Evolutionary conservation across 805 yeast species (phyloP).

Genomic region (Zygosaccharomyces lentus): DNA sequence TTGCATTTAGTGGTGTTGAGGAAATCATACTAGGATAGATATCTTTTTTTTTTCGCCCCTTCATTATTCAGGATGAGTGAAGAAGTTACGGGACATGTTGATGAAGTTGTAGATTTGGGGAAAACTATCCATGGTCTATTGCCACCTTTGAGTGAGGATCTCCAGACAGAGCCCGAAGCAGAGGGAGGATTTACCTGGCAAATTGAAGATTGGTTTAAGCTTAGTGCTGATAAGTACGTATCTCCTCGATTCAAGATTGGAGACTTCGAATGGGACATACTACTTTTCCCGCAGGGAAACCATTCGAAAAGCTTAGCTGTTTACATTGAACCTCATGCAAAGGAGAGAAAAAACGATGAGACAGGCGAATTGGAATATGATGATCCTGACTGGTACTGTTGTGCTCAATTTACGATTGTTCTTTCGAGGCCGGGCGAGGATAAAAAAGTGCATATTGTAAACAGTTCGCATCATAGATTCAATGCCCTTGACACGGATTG

Average conservation of each 20-base stretch:
- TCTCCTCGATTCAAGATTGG: slow-evolving; percentile 54
- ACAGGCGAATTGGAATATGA: slow-evolving; percentile 27
- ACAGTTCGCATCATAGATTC: slow-evolving; percentile 75
- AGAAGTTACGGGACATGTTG: slow-evolving; percentile 19
- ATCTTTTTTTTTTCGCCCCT: background rate
- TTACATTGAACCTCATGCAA: slow-evolving; percentile 69
- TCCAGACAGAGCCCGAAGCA: slow-evolving; percentile 20
- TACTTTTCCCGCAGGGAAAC: slow-evolving; percentile 77
- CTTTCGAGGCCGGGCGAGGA: slow-evolving; percentile 71
- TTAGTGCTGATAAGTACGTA: slow-evolving; percentile 37
- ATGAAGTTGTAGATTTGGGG: slow-evolving; percentile 21
- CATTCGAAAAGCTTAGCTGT: slow-evolving; percentile 57
- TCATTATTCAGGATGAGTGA: slow-evolving; percentile 10
- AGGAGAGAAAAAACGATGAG: slow-evolving; percentile 27
- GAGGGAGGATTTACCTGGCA: slow-evolving; percentile 48
- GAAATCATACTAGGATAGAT: background rate
- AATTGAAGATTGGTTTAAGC: slow-evolving; percentile 44
- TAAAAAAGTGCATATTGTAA: slow-evolving; percentile 54
- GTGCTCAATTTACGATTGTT: slow-evolving; percentile 85
- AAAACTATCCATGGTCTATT: slow-evolving; percentile 23
- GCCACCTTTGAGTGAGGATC: slow-evolving; percentile 20
- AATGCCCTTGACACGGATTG: slow-evolving; percentile 77
- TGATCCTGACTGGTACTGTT: slow-evolving; percentile 71
- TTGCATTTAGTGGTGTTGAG: background rate
- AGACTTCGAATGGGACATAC: slow-evolving; percentile 59